phyloP scores from a whole-genome alignment of 148 eudicot species.

The Cornus kousa region DNA sequence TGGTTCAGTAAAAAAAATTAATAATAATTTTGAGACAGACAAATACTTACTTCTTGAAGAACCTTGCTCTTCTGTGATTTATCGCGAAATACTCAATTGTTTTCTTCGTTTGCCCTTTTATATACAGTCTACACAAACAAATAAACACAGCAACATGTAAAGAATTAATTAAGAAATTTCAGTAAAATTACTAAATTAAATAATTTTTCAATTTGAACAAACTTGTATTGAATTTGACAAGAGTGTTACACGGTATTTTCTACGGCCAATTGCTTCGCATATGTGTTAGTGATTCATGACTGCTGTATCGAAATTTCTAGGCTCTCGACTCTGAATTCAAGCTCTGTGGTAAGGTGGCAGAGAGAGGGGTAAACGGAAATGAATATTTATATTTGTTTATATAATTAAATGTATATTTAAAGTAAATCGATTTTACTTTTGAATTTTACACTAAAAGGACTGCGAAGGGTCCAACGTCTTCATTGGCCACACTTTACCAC shows the following conservation, averaged over 20 bases:
- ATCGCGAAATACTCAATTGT: slow-evolving; percentile 78
- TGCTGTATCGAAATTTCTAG: slow-evolving; percentile 3
- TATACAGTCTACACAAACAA: slow-evolving; percentile 60
- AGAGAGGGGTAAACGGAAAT: not conserved
- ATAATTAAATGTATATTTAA: too few relatives aligned
- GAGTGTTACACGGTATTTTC: too few relatives aligned
- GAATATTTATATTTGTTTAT: too few relatives aligned
- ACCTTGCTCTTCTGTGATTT: slow-evolving; percentile 82
- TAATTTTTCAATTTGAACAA: not conserved
- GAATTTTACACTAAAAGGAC: too few relatives aligned
- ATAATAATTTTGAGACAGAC: not conserved
- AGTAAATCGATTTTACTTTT: too few relatives aligned
- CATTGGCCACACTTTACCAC: too few relatives aligned
- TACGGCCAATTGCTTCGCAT: slow-evolving; percentile 82
- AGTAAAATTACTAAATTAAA: not conserved
- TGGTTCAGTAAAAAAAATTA: not conserved
- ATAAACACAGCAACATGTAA: not conserved
- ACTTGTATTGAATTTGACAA: too few relatives aligned
- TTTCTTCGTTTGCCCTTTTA: slow-evolving; percentile 89
- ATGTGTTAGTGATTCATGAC: slow-evolving; percentile 86
- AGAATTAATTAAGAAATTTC: not conserved
- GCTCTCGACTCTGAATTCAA: slow-evolving; percentile 4
- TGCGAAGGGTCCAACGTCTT: too few relatives aligned
- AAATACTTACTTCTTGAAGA: slow-evolving; percentile 82
- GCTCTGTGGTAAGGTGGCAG: not conserved